Evolutionary conservation across 2,329 filamentous ascomycete genomes (phyloP).

Genomic region (Sarocladiaceae sp.): DNA sequence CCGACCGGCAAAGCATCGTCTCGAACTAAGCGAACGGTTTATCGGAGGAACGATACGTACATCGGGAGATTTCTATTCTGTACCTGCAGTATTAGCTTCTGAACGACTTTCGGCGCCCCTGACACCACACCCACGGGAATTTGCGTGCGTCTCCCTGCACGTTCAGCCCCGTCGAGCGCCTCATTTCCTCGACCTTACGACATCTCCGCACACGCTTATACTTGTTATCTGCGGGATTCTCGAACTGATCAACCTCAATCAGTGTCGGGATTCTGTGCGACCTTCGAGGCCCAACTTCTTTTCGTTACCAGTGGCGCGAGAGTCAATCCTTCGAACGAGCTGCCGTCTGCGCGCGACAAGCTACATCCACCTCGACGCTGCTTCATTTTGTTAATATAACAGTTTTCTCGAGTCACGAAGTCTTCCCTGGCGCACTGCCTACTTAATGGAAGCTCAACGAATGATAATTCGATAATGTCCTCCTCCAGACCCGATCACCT

Average conservation of each 20-base stretch:
- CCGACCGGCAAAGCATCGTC: not conserved
- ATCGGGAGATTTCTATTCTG: not conserved
- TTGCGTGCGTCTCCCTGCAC: not conserved
- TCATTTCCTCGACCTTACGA: not conserved
- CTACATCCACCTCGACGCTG: not conserved
- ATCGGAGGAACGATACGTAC: not conserved
- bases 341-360: not conserved
- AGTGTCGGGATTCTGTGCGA: not conserved
- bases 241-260: not conserved
- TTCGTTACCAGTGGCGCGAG: too few relatives aligned
- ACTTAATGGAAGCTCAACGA: conserved; percentile 8
- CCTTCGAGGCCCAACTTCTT: not conserved
- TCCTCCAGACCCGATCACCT: conserved; percentile 81
- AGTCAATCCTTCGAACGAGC: too few relatives aligned
- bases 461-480: conserved; percentile 73
- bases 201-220: not conserved
- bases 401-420: not conserved
- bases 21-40: not conserved
- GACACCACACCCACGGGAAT: not conserved
- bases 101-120: not conserved
- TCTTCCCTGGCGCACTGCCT: not conserved
- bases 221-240: not conserved
- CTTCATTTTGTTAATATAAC: conserved; percentile 4
- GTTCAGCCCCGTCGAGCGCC: conserved; percentile 3
- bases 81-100: not conserved